Conservation (phyloP, 768 basidiomycete species). For the Kwoniella dejecticola region DNA sequence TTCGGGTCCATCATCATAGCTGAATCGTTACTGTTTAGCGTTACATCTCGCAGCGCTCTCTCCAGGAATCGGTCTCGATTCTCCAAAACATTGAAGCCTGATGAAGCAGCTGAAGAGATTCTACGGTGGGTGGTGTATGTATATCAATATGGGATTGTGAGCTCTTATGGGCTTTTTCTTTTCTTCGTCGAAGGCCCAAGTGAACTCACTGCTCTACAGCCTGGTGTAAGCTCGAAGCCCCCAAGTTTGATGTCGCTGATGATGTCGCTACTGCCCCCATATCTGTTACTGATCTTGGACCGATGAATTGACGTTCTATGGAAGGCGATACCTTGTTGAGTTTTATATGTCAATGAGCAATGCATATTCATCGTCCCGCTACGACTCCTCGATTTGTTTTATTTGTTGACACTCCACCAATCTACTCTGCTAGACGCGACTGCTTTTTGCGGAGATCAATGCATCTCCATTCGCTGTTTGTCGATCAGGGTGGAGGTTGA, state of each 20-base stretch:
- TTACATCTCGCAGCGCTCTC: slow-evolving; percentile 39
- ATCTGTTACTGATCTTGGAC: neutral
- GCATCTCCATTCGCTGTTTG: neutral
- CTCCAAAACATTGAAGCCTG: slow-evolving; percentile 29
- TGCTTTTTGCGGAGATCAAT: neutral
- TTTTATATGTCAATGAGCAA: too few species aligned
- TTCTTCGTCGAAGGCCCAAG: too few species aligned
- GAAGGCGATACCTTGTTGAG: too few species aligned
- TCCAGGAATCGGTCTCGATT: slow-evolving; percentile 44
- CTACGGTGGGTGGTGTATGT: too few species aligned
- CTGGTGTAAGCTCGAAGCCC: slow-evolving; percentile 18
- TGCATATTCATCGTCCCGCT: too few species aligned
- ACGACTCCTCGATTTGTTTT: too few species aligned
- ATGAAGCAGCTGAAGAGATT: slow-evolving; percentile 2
- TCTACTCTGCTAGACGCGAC: slow-evolving; percentile 1
- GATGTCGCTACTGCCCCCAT: slow-evolving; percentile 22
- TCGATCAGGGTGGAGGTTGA: slow-evolving; percentile 2
- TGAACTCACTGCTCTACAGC: slow-evolving; percentile 32
- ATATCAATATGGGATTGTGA: too few species aligned
- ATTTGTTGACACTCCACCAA: slow-evolving; percentile 25
- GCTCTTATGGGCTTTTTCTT: too few species aligned
- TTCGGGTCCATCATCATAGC: slow-evolving; percentile 40
- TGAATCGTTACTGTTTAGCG: slow-evolving; percentile 36
- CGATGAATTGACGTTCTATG: too few species aligned
- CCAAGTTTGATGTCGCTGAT: slow-evolving; percentile 4